Conservation (phyloP, 495 filamentous ascomycete genomes). For the Antarctomyces pellizariae region DNA sequence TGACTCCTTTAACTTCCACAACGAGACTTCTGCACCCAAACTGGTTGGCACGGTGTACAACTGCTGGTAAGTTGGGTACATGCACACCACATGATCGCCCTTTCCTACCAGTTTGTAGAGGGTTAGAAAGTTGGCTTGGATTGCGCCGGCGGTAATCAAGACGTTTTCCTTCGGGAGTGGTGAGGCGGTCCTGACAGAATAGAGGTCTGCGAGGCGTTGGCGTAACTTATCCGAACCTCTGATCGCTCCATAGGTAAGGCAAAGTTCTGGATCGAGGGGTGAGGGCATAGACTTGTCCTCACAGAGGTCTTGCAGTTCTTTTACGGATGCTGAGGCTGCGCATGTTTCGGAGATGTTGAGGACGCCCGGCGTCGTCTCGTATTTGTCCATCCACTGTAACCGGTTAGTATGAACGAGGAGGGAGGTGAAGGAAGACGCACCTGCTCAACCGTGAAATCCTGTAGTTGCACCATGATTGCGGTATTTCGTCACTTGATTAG, state of each 20-base stretch:
- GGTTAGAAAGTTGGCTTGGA: conserved; percentile 58
- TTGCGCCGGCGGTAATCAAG: conserved; percentile 60
- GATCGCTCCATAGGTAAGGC: conserved; percentile 48
- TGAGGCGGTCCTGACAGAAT: conserved; percentile 28
- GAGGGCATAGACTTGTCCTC: conserved; percentile 20
- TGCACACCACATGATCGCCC: conserved; percentile 74
- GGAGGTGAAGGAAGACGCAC: conserved; percentile 17
- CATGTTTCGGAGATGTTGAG: conserved; percentile 82
- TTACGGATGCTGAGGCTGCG: conserved; percentile 54
- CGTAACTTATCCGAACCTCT: conserved; percentile 41
- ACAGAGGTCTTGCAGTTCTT: conserved; percentile 37
- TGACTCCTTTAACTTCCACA: conserved; percentile 49
- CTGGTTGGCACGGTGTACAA: conserved; percentile 55
- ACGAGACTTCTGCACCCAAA: conserved; percentile 56
- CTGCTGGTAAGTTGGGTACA: conserved; percentile 80
- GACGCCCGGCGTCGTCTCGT: conserved; percentile 44
- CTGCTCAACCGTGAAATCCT: conserved; percentile 56
- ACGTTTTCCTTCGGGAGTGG: conserved; percentile 39
- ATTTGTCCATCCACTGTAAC: conserved; percentile 67
- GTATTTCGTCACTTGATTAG: conserved; percentile 4
- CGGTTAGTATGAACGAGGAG: conserved; percentile 6
- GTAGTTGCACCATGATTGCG: conserved; percentile 38
- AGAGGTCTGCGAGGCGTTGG: conserved; percentile 37
- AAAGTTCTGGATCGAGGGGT: conserved; percentile 19
- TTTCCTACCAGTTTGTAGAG: conserved; percentile 54